A percentile compares a stretch with the other conserved stretches of the same genome.
These are phyloP conservation scores for Aschersonia sp. DNA, from an alignment of 2,329 filamentous ascomycete species.

Conservation along the genomic window DNA sequence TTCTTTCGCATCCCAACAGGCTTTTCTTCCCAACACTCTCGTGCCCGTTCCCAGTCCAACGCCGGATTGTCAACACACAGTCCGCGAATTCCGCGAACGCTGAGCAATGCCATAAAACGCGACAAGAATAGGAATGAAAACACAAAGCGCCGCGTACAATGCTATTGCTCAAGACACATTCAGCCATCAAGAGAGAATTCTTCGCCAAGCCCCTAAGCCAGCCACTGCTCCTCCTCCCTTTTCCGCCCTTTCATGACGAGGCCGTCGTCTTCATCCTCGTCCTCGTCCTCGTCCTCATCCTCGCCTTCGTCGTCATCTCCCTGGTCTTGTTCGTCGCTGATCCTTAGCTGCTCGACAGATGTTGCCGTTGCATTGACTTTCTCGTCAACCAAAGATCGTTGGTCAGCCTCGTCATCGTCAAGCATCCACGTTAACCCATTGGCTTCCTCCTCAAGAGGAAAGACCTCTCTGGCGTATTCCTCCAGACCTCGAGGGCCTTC, in stretches of 20 bases:
- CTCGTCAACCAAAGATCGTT: conserved; percentile 16
- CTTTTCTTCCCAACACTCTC: no score
- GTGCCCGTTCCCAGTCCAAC: no score
- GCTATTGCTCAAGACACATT: no score
- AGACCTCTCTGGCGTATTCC: conserved; percentile 89
- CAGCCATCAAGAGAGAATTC: neutral
- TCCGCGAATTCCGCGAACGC: no score
- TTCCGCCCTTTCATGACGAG: conserved; percentile 42
- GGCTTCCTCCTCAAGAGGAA: conserved; percentile 84
- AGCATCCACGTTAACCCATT: conserved; percentile 92
- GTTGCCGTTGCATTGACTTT: conserved; percentile 17
- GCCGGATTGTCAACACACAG: no score
- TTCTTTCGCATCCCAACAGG: no score
- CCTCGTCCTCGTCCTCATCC: conserved; percentile 22
- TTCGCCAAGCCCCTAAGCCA: conserved; percentile 23
- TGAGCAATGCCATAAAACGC: no score
- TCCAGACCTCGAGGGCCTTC: conserved; percentile 81
- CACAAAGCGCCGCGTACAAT: no score
- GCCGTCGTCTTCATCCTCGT: conserved; percentile 40
- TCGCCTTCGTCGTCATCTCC: neutral
- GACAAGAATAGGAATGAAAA: no score
- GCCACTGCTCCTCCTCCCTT: conserved; percentile 44
- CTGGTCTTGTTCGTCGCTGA: conserved; percentile 18
- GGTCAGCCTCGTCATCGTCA: conserved; percentile 30
- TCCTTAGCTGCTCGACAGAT: conserved; percentile 23